Conservation (phyloP, 805 yeast species). For the Candida taoyuanica region DNA sequence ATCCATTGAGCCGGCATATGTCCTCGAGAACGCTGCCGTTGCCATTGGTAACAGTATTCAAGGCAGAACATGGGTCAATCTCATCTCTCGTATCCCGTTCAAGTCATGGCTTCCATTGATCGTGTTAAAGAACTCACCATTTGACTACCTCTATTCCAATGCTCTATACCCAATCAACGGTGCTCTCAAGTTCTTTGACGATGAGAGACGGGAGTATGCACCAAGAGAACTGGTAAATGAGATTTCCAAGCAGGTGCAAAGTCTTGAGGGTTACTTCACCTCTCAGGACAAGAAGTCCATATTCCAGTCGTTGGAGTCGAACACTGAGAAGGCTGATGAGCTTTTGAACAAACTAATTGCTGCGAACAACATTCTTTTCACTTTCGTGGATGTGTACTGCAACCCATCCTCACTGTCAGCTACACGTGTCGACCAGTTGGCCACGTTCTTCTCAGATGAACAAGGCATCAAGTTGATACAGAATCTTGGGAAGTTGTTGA, state of each 20-base stretch:
- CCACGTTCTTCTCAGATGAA: conserved; percentile 37
- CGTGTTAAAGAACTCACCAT: conserved; percentile 51
- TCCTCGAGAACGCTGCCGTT: conserved; percentile 43
- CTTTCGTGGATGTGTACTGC: conserved; percentile 52
- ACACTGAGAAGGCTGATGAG: conserved; percentile 18
- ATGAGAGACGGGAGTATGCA: conserved; percentile 47
- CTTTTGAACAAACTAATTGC: conserved; percentile 30
- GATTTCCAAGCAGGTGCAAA: conserved; percentile 29
- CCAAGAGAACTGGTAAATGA: conserved; percentile 32
- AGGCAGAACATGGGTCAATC: conserved; percentile 27
- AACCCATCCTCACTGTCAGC: conserved; percentile 48
- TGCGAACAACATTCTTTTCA: conserved; percentile 41
- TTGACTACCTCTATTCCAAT: conserved; percentile 53
- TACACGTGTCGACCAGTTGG: conserved; percentile 29
- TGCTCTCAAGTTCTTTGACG: conserved; percentile 53
- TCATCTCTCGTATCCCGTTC: conserved; percentile 32
- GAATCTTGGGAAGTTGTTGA: conserved; percentile 42
- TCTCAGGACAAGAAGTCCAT: conserved; percentile 23
- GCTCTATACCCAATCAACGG: conserved; percentile 50
- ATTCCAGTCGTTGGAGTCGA: conserved; percentile 22
- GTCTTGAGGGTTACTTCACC: conserved; percentile 26
- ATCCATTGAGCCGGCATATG: conserved; percentile 36
- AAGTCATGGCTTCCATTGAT: conserved; percentile 46
- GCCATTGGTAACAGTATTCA: conserved; percentile 48
- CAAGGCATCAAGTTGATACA: conserved; percentile 38